These are phyloP conservation scores for Botryotinia globosa DNA, from an alignment of 2,329 filamentous ascomycete genomes.

Conservation along the genomic window DNA sequence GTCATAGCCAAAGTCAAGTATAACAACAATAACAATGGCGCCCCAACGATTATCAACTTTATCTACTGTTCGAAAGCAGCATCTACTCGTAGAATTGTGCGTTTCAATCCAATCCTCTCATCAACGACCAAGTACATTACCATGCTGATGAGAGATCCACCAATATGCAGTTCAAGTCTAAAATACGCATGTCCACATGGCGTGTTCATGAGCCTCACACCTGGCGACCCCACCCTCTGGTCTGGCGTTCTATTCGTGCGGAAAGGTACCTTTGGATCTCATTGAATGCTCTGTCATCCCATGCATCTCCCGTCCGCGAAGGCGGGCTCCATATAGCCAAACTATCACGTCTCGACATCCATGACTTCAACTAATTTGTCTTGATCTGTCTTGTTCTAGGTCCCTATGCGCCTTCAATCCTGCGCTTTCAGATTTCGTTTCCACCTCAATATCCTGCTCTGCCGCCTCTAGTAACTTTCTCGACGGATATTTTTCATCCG, in stretches of 20 bases:
- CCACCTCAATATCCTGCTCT: conserved; percentile 74
- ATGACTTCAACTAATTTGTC: not conserved
- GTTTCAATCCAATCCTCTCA: not conserved
- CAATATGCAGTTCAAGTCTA: conserved; percentile 62
- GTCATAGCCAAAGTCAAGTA: conserved; percentile 4
- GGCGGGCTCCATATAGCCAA: not conserved
- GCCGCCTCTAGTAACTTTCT: conserved; percentile 83
- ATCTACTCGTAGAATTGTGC: conserved; percentile 39
- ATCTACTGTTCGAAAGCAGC: conserved; percentile 37
- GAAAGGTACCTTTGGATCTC: conserved; percentile 58
- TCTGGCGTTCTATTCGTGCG: conserved; percentile 88
- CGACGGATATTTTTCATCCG: conserved; percentile 92
- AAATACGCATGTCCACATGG: conserved; percentile 81
- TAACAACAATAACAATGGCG: conserved; percentile 26
- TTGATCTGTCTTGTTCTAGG: conserved; percentile 49
- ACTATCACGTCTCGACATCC: conserved; percentile 1
- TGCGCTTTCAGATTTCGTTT: conserved; percentile 89
- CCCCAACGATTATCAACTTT: conserved; percentile 30
- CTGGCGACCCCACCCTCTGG: conserved; percentile 79
- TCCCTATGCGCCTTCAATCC: conserved; percentile 81
- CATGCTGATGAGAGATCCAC: conserved; percentile 5
- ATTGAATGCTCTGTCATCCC: not conserved
- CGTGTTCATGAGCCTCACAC: conserved; percentile 80
- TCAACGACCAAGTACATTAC: not conserved
- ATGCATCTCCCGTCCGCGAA: not conserved